Base-by-base conservation (phyloP, 2,329 filamentous ascomycete genomes). In the Rugonectria rugulosa region DNA sequence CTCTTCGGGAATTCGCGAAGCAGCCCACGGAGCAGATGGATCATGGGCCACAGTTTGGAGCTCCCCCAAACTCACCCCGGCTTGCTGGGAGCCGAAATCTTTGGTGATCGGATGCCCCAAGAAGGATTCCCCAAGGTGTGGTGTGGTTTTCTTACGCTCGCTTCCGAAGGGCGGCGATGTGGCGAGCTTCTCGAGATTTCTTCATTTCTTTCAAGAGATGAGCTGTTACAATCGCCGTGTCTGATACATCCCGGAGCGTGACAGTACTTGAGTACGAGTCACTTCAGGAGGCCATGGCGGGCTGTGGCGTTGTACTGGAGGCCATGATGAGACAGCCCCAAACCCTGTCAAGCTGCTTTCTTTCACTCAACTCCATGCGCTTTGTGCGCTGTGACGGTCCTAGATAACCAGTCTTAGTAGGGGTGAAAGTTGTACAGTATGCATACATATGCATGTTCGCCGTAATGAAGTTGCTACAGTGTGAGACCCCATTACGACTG, bases 311-410 rank as follows among this genome's bases (percentile, higher is more conserved):
- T 58, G 56, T 29, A 37, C 48, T 42, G 34, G 50, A 42, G 40
- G 54, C 43, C 40, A 51, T 56, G 61, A 53, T 58, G 32, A 29
- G 21, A 47, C 36, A 53, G 55, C 43, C 40, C 61, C 44, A 48
- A 48, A 38, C 54, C 47, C 60, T 34, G n/a, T 45, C 52, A 61
- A 53, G 34, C 58, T 45, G 42, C 48, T n/a, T 34, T 23, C 42
- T n/a, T n/a, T n/a, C n/a, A n/a, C n/a, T n/a, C n/a, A n/a, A n/a
- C n/a, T n/a, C n/a, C n/a, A n/a, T n/a, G n/a, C n/a, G n/a, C n/a
- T n/a, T n/a, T n/a, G n/a, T n/a, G n/a, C n/a, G n/a, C n/a, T n/a
- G n/a, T n/a, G n/a, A n/a, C n/a, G n/a, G n/a, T n/a, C n/a, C n/a
- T n/a, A n/a, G n/a, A n/a, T n/a, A n/a, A n/a, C n/a, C n/a, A n/a